phyloP scores from a whole-genome alignment of 83 land plant species.

The Picea mariana region DNA sequence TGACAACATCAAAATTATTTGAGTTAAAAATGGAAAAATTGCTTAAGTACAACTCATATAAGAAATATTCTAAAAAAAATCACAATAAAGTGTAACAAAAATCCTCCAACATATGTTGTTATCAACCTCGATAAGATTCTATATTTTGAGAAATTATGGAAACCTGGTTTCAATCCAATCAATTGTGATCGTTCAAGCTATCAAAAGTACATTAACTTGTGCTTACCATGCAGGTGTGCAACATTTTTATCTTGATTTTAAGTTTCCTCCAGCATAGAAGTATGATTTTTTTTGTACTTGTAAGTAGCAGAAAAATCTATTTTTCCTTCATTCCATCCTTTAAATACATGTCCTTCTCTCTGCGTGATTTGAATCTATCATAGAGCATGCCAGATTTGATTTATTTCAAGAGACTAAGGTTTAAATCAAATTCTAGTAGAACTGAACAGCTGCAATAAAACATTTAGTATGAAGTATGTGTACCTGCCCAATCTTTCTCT shows the following conservation, averaged over 20 bases:
- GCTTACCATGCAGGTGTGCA: conserved; percentile 30
- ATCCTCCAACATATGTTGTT: background rate
- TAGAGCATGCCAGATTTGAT: too few species aligned
- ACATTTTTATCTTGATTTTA: conserved; percentile 48
- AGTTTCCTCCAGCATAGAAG: conserved; percentile 20
- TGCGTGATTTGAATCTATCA: too few species aligned
- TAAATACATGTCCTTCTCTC: too few species aligned
- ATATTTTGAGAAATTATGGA: background rate
- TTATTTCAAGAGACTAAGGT: too few species aligned
- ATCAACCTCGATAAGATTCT: background rate
- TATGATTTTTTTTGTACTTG: conserved; percentile 47
- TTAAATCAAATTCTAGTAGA: too few species aligned
- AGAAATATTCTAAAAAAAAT: background rate
- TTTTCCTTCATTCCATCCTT: too few species aligned
- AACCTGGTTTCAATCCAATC: background rate
- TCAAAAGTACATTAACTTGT: background rate
- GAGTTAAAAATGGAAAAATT: too few species aligned
- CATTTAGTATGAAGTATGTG: too few species aligned
- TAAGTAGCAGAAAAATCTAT: too few species aligned
- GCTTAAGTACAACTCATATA: too few species aligned
- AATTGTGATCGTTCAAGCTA: background rate
- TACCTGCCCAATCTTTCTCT: conserved; percentile 77
- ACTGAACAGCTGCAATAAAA: too few species aligned
- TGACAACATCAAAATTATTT: too few species aligned
- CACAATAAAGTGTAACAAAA: background rate